Base-by-base conservation (phyloP, 169 alveolate genomes). In the Cryptosporidium baileyi region DNA sequence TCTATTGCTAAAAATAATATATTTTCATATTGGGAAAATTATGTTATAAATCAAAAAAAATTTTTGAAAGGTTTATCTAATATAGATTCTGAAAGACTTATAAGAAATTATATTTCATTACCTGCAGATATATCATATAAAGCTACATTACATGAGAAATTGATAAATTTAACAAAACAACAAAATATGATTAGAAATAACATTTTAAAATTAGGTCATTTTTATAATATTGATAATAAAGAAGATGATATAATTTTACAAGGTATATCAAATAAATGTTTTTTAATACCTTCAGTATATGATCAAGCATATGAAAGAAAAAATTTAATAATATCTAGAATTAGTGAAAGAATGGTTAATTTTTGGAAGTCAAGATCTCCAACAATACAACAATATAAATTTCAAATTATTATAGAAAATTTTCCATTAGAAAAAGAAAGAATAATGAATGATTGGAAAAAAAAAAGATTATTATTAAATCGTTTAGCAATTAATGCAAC, bases 401-500 rank as follows among this genome's bases (percentile, higher is more conserved):
- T 74, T 36, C 85, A 74, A 11, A 24, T 74, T 11, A 54, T 74
- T 22, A 74, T 74, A 22, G 85, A 74, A 13, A 61, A 61, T 1
- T 2, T 74, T 0, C 52, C 85, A 6, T 19, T n/a, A 19, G 85
- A 54, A 8, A 51, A 67, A 22, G 85, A 74, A 40, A 74, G 41
- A 8, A 52, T 74, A 22, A 19, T 74, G 17, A 24, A 38, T 3
- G 67, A 74, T 36, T 36, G 36, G 11, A 74, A n/a, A 19, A 74
- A 47, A 30, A 74, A 28, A 57, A 51, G 59, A 22, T 44, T 49
- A 19, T 32, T 15, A 3, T 17, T 57, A 9, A 61, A 60, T 17
- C 67, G 60, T 24, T 17, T 74, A 38, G 85, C 85, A 19, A 44
- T 57, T 9, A 74, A 30, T 41, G 85, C 85, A n/a, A 51, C 74